Evolutionary conservation across 352 stramenopile species (phyloP), one percentile per base, ranked within the genome.

Genomic region (Nothophytophthora sp.): DNA sequence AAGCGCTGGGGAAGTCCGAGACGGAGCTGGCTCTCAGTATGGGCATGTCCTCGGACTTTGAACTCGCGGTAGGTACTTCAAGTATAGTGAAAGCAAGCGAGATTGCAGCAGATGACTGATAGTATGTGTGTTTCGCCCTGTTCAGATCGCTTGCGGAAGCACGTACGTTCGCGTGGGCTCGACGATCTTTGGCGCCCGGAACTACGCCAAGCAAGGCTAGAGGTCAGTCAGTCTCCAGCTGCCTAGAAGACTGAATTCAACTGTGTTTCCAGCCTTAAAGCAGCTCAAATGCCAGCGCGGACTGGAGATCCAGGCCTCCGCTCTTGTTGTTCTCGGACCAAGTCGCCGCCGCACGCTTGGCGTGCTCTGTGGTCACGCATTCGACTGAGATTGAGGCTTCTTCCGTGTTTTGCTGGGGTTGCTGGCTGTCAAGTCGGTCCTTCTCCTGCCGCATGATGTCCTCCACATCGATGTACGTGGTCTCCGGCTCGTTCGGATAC

Each of bases 1-100:
- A 85, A 22, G 73, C 79, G 6, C 70, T 96, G 15, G 63, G 63
- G n/a, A 65, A 73, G 29, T 37, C 89, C 16, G 70, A 86, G 34
- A 65, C 77, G 2, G 68, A 85, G 3, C 66, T 99, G 18, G 96
- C 93, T 53, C 81, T 99, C 19, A 99, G 92, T 55, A 99, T 99
- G 97, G 97, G 97, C 58, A 99, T 99, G 97, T 98, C 90, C n/a
- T 84, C 80, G 16, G 97, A 99, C 67, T 99, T 95, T 70, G 93
- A 99, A 64, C 80, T 96, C 19, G 97, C 97, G 37, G 82, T 90
- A 42, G 30, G 72, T 57, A 12, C 4, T 13, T 32, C 12, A 40
- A 43, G n/a, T 25, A 9, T 28, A 29, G 33, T 49, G 16, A 28
- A 34, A 16, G 15, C 5, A 16, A 33, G 47, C 13, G n/a, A 28